A percentile compares a stretch with the other conserved stretches of the same genome.
Conservation (phyloP, 2,329 filamentous ascomycete species). For the Parafenestella ontariensis region DNA sequence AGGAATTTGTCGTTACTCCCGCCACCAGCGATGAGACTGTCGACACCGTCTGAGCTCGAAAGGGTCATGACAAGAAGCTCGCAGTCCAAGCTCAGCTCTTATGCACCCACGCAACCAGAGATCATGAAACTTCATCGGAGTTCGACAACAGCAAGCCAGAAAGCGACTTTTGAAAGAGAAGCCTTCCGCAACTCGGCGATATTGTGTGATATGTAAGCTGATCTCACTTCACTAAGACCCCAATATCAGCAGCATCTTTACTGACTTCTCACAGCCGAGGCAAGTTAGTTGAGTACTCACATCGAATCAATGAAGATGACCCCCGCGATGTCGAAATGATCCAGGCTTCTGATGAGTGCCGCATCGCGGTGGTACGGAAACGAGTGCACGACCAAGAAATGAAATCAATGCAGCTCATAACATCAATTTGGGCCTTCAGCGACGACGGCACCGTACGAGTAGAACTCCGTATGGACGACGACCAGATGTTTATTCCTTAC, state of each 20-base stretch:
- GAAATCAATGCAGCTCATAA: conserved; percentile 45
- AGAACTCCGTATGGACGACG: conserved; percentile 53
- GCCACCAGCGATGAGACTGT: conserved; percentile 31
- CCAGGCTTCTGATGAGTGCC: conserved; percentile 46
- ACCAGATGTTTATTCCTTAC: conserved; percentile 53
- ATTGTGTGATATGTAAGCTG: conserved; percentile 52
- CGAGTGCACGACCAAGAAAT: conserved; percentile 47
- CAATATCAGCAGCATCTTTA: background rate
- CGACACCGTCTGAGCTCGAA: conserved; percentile 18
- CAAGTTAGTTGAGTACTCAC: conserved; percentile 51
- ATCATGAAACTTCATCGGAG: conserved; percentile 38
- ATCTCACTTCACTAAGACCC: background rate
- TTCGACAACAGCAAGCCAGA: conserved; percentile 43
- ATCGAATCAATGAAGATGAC: conserved; percentile 44
- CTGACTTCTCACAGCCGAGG: conserved; percentile 39
- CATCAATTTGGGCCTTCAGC: conserved; percentile 55
- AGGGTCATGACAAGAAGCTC: conserved; percentile 19
- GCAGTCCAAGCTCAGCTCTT: conserved; percentile 27
- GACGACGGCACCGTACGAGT: conserved; percentile 52
- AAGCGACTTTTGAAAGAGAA: conserved; percentile 48
- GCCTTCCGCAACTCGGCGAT: conserved; percentile 55
- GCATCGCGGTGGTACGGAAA: conserved; percentile 54
- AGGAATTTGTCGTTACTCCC: conserved; percentile 27
- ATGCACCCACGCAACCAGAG: conserved; percentile 24
- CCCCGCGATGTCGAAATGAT: conserved; percentile 52